phyloP scores from a whole-genome alignment of 2,329 filamentous ascomycete species.

The Akanthomyces dipterigenus region DNA sequence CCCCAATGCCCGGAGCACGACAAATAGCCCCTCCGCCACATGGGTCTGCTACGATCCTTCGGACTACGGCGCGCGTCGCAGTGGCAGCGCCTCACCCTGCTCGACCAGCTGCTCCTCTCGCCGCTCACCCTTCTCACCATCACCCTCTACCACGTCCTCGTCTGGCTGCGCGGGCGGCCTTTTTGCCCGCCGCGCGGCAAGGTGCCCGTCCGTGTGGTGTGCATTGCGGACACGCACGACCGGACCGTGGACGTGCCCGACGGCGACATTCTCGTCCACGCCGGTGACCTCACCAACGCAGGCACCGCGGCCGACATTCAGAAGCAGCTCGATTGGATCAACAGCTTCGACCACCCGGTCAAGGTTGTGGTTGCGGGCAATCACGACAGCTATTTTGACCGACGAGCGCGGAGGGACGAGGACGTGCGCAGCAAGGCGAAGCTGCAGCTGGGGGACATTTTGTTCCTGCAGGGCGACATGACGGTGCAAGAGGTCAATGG shows the following conservation, averaged over 20 bases:
- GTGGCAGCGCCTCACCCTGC: conserved; percentile 45
- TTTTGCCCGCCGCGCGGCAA: conserved; percentile 49
- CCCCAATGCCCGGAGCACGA: background rate
- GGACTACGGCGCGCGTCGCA: conserved; percentile 40
- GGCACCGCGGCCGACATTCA: conserved; percentile 72
- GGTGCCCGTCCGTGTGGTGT: conserved; percentile 67
- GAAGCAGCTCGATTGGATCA: conserved; percentile 77
- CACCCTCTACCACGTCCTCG: conserved; percentile 56
- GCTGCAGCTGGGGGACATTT: conserved; percentile 60
- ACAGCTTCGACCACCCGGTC: conserved; percentile 63
- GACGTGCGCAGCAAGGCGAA: conserved; percentile 45
- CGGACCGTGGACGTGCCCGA: conserved; percentile 54
- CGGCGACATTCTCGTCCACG: conserved; percentile 83
- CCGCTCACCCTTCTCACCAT: conserved; percentile 60
- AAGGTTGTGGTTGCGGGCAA: conserved; percentile 84
- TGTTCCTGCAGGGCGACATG: conserved; percentile 68
- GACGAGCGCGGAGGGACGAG: conserved; percentile 48
- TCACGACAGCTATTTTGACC: conserved; percentile 82
- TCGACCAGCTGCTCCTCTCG: conserved; percentile 60
- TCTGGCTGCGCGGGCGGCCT: conserved; percentile 60
- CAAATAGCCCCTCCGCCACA: conserved; percentile 16
- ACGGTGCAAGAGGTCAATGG: conserved; percentile 57
- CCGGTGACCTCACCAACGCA: conserved; percentile 72
- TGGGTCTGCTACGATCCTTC: conserved; percentile 39
- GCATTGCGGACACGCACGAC: conserved; percentile 84